Evolutionary conservation across 176 grass and related monocot species (phyloP).

Genomic region (Zea mays): Zm-B73-REFERENCE-NAM-5.0 NC_050104.1:146912001-146912500

Average conservation of each 20-base stretch:
- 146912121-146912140: not conserved
- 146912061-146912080: not conserved
- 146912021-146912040: not conserved
- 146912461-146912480: conserved; percentile 6
- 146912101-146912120: not conserved
- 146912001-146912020: not conserved
- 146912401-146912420: not conserved
- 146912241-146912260: conserved; percentile 1
- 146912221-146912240: conserved; percentile 10
- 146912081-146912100: conserved; percentile 8
- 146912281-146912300: conserved; percentile 25
- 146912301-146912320: not conserved
- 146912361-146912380: not conserved
- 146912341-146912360: not conserved
- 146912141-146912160: conserved; percentile 21
- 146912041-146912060: not conserved
- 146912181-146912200: not conserved
- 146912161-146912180: not conserved
- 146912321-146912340: conserved; percentile 14
- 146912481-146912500: not conserved
- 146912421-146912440: not conserved
- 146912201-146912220: conserved; percentile 13
- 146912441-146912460: not conserved
- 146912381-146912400: conserved; percentile 9
- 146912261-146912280: conserved; percentile 9